Base-by-base conservation (phyloP, 345 rosid genomes). In the Rhodomyrtus tomentosa region DNA sequence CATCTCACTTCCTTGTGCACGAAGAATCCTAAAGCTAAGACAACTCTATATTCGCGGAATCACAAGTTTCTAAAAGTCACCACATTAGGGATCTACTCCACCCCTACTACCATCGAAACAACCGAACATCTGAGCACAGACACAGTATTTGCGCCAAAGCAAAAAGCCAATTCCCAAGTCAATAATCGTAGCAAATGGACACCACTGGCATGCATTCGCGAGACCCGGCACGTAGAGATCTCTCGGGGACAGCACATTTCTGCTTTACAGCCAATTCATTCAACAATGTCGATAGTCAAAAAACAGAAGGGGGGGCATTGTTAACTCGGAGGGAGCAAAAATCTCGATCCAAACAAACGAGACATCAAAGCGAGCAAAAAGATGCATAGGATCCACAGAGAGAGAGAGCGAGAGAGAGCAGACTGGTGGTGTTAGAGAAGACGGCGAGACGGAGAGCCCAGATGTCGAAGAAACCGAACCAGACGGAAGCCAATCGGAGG, bases 401-500 rank as follows among this genome's bases (percentile, higher is more conserved):
- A 82, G 42, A 85, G 24, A 50, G 81, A 74, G 76, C 50, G 85
- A 81, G 38, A 56, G 22, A 48, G 51, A 83, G 81, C 87, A 81
- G 86, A 95, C 98, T 92, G 85, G 90, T 89, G 85, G 97, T 88
- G 18, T 89, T 90, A 89, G 98, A 95, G 95, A 93, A 96, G 89
- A 95, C 98, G 49, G 95, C 99, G 85, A 91, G 96, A 42, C 92
- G 90, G 85, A 96, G 98, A 89, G 98, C 96, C 96, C 95, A 92
- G 81, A 95, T 93, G 90, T 96, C 91, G 89, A 95, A 91, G 95
- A 95, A 96, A 54, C 99, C 98, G 87, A 96, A 94, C 97, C 98
- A 96, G 55, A 94, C 98, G 56, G 99, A 93, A n/a, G 93, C 95
- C 85, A 96, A 89, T 86, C 99, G 93, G 74, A 95, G 94, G 12